Evolutionary conservation across 2,329 filamentous ascomycete species (phyloP), one percentile per base, ranked within the genome.

Genomic region (Endothia cerciana): DNA sequence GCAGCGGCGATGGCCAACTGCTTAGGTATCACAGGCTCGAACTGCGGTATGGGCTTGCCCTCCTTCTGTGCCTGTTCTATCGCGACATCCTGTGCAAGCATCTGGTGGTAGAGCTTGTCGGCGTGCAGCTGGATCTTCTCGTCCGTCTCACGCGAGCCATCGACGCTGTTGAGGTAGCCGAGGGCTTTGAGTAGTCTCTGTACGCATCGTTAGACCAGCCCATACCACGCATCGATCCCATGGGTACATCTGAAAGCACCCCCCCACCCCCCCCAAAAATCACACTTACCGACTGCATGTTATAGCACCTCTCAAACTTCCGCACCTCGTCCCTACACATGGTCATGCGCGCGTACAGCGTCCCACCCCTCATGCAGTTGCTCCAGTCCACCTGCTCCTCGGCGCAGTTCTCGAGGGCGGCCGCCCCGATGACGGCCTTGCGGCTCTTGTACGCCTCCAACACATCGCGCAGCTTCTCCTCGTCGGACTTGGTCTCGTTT

Each of bases 81-180:
- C 69, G 85, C 86, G 25, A 82, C 83, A 78, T 99, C 94, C 75
- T 97, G 93, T 68, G 87, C 85, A 45, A 97, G 78, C 89, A 98
- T 93, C 71, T 91, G 88, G 73, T 94, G 91, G 78, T 93, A 99
- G 49, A 99, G 83, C 69, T 87, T 87, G 80, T 99, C 95, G 66
- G 94, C 94, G 77, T 97, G 94, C 89, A 98, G 92, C 78, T 98
- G 95, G 68, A 99, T 93, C 71, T 90, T 87, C 76, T 97, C 94
- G 72, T 97, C 91, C 61, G 91, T 85, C 38, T 89, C 84, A 0
- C 84, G 80, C 10, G 89, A 81, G 28, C 89, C 86, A 55, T 90
- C 86, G 68, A 87, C 81, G 33, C 87, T 87, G 8, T 87, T 86
- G 41, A 96, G 85, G 75, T 97, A 98, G 4, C 95, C 95, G 22